phyloP scores from a whole-genome alignment of 2,329 filamentous ascomycete species.

The Cadophora gregata region DNA sequence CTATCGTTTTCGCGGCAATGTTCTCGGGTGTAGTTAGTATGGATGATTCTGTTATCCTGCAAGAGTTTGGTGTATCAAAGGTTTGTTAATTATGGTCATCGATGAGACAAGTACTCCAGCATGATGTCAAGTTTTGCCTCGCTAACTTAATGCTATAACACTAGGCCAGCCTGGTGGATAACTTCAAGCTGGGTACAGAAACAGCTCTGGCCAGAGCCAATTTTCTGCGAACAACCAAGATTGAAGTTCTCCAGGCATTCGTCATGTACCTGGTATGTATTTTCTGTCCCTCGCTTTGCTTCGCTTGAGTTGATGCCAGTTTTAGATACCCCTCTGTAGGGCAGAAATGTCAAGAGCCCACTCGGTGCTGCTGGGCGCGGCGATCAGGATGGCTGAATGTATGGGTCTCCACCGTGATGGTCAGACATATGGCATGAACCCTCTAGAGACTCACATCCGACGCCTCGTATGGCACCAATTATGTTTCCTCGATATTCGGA shows the following conservation, averaged over 20 bases:
- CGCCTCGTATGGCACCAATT: constrained; percentile 79
- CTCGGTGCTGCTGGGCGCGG: constrained; percentile 73
- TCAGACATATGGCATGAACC: constrained; percentile 66
- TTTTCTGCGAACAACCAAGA: constrained; percentile 71
- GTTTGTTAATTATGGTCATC: not conserved
- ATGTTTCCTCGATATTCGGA: constrained; percentile 77
- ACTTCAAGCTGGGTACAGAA: constrained; percentile 70
- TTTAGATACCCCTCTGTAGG: constrained; percentile 71
- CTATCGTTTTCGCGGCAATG: constrained; percentile 71
- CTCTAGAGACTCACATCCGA: constrained; percentile 73
- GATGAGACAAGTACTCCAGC: too few relatives aligned
- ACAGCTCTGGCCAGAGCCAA: constrained; percentile 71
- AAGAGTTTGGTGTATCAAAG: constrained; percentile 60
- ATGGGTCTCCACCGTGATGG: constrained; percentile 76
- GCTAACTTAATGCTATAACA: not conserved
- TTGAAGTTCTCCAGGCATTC: constrained; percentile 79
- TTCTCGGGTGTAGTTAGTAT: constrained; percentile 74
- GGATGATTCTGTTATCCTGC: constrained; percentile 57
- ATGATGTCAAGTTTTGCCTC: not conserved
- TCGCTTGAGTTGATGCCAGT: constrained; percentile 5
- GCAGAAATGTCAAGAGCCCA: constrained; percentile 76
- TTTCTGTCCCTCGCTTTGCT: not conserved
- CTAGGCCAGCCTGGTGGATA: constrained; percentile 61
- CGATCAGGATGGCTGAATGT: constrained; percentile 76
- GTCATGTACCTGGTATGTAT: constrained; percentile 73